These are phyloP conservation scores for Penicillium digitatum DNA, from an alignment of 2,329 filamentous ascomycete genomes.

Conservation along the genomic window DNA sequence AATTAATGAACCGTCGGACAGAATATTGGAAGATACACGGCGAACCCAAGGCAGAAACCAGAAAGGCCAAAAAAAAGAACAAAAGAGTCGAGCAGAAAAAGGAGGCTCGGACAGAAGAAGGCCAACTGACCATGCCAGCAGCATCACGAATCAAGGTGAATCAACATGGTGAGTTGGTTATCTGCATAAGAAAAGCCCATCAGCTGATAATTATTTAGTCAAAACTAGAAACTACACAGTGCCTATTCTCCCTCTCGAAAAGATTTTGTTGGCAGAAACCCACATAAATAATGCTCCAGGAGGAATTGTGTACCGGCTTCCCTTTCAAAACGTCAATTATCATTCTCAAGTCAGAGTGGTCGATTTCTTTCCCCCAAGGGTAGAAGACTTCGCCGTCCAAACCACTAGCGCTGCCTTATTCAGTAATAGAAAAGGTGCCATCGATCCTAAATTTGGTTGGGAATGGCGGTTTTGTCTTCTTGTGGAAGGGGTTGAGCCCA, in stretches of 20 bases:
- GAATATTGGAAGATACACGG: slow-evolving; percentile 58
- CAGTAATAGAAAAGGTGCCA: slow-evolving; percentile 10
- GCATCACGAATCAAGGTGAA: slow-evolving; percentile 37
- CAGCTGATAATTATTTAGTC: slow-evolving; percentile 37
- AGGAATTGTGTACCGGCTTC: slow-evolving; percentile 50
- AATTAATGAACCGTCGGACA: slow-evolving; percentile 60
- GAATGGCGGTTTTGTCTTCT: slow-evolving; percentile 80
- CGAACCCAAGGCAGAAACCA: slow-evolving; percentile 36
- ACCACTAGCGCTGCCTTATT: slow-evolving; percentile 47
- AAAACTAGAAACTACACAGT: slow-evolving; percentile 45
- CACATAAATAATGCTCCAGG: slow-evolving; percentile 47
- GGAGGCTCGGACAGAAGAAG: slow-evolving; percentile 30
- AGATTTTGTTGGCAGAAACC: slow-evolving; percentile 48
- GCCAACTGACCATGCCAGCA: slow-evolving; percentile 22
- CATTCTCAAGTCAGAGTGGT: slow-evolving; percentile 69
- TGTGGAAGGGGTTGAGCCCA: slow-evolving; percentile 63
- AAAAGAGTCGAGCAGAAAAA: slow-evolving; percentile 32
- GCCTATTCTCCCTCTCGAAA: slow-evolving; percentile 39
- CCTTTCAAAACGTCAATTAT: slow-evolving; percentile 72
- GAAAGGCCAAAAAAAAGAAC: slow-evolving; percentile 34
- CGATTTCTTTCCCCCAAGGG: slow-evolving; percentile 67
- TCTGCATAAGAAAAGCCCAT: background rate
- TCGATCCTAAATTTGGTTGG: slow-evolving; percentile 49
- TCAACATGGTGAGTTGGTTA: slow-evolving; percentile 38
- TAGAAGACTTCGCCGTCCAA: slow-evolving; percentile 66